Conservation (phyloP, 805 yeast species). For the Candida mattraensis region DNA sequence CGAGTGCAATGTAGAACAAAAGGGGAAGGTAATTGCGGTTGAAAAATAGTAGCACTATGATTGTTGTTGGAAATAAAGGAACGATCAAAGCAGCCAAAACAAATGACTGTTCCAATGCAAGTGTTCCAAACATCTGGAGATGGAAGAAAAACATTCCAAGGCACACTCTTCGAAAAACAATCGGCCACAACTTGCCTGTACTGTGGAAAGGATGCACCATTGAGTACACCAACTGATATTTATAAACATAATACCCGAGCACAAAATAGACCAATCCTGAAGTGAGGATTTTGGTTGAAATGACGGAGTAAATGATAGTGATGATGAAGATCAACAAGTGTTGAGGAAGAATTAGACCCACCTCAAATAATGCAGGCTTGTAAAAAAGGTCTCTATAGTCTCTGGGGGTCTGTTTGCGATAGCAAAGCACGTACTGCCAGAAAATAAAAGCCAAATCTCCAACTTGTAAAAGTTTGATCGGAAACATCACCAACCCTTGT, state of each 20-base stretch:
- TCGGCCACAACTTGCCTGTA: conserved; percentile 68
- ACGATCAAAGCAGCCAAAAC: conserved; percentile 46
- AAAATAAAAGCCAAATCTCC: conserved; percentile 52
- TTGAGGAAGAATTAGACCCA: conserved; percentile 62
- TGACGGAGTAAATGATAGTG: conserved; percentile 58
- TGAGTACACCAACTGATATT: conserved; percentile 60
- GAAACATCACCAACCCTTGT: conserved; percentile 69
- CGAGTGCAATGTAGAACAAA: conserved; percentile 54
- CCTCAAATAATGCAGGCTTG: conserved; percentile 59
- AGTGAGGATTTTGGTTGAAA: conserved; percentile 58
- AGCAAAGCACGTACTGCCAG: conserved; percentile 38
- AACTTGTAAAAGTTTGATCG: conserved; percentile 53
- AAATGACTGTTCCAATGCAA: conserved; percentile 59
- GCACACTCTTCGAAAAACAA: conserved; percentile 55
- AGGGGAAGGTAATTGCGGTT: conserved; percentile 56
- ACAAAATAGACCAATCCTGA: conserved; percentile 58
- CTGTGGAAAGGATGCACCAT: conserved; percentile 66
- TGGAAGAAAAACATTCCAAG: conserved; percentile 57
- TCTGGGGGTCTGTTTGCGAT: conserved; percentile 47
- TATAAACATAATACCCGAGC: conserved; percentile 58
- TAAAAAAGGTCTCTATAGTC: conserved; percentile 51
- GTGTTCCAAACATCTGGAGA: conserved; percentile 62
- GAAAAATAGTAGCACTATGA: conserved; percentile 48
- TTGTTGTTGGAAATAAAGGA: conserved; percentile 49
- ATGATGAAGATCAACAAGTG: conserved; percentile 59